A percentile compares a stretch with the other conserved stretches of the same genome.
phyloP scores from a whole-genome alignment of 2,329 filamentous ascomycete genomes.

The Zopfia rhizophila region DNA sequence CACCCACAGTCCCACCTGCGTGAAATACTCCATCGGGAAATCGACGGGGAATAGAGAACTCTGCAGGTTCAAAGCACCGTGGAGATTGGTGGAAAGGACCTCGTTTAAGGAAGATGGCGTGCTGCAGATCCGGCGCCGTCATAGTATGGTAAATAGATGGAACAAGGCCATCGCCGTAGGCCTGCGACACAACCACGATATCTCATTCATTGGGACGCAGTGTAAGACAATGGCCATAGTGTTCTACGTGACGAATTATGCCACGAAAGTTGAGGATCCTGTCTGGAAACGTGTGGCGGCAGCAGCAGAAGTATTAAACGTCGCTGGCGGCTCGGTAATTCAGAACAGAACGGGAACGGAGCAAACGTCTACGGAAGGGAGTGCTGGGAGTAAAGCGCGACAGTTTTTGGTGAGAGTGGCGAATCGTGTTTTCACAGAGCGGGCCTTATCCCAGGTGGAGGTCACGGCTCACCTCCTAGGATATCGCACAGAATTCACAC shows the following conservation, averaged over 20 bases:
- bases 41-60: conserved; percentile 1
- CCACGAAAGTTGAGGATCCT: conserved; percentile 7
- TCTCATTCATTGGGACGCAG: conserved; percentile 9
- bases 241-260: conserved; percentile 6
- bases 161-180: conserved; percentile 5
- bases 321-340: background rate
- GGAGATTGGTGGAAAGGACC: conserved; percentile 3
- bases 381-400: background rate
- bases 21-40: conserved; percentile 7
- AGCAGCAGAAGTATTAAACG: conserved; percentile 3
- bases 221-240: conserved; percentile 7
- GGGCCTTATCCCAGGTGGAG: conserved; percentile 4
- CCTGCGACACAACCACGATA: conserved; percentile 8
- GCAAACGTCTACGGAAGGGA: no score
- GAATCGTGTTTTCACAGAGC: conserved; percentile 5
- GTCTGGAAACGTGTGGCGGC: conserved; percentile 5
- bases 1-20: conserved; percentile 6
- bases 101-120: conserved; percentile 2
- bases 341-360: no score
- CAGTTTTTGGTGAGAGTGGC: conserved; percentile 4
- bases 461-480: conserved; percentile 2
- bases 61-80: conserved; percentile 7
- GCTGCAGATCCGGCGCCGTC: conserved; percentile 4
- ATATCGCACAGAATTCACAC: conserved; percentile 2
- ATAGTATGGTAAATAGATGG: conserved; percentile 9